Evolutionary conservation across 306 rosid species (phyloP).

Genomic region (Trifolium repens): DNA sequence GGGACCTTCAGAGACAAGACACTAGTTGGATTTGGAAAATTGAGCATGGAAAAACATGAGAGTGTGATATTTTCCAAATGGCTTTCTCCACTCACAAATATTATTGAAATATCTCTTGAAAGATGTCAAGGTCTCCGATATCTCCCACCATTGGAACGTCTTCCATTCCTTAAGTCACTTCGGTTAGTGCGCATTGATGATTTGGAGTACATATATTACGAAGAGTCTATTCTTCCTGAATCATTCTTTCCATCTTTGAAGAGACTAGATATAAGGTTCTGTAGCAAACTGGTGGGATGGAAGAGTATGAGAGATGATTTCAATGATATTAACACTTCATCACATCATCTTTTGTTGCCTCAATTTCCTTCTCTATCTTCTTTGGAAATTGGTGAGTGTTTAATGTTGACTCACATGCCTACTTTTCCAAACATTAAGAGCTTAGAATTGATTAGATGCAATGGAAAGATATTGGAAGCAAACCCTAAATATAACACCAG

Average conservation of each 20-base stretch:
- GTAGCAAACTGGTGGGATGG: neutral
- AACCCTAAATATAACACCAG: no score
- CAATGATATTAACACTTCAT: neutral
- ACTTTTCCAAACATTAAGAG: neutral
- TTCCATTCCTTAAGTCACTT: conserved; percentile 27
- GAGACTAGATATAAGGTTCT: rapidly evolving
- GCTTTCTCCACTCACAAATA: conserved; percentile 30
- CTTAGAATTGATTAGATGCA: neutral
- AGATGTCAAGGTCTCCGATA: no score
- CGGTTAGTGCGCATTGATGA: rapidly evolving
- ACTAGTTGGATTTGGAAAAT: no score
- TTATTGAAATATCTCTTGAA: neutral
- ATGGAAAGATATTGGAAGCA: neutral
- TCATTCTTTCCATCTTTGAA: conserved; percentile 5
- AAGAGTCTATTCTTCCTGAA: neutral
- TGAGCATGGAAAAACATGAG: neutral
- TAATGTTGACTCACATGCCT: neutral
- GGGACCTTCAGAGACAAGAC: neutral
- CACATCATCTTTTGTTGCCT: neutral
- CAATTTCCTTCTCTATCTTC: neutral
- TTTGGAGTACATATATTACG: conserved; percentile 6
- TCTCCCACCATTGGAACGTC: conserved; percentile 24
- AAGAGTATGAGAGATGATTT: neutral
- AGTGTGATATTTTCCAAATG: neutral
- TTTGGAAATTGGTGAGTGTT: rapidly evolving